A percentile compares a stretch with the other conserved stretches of the same genome.
Evolutionary conservation across 768 basidiomycete species (phyloP).

Genomic region (Piloderma croceum): DNA sequence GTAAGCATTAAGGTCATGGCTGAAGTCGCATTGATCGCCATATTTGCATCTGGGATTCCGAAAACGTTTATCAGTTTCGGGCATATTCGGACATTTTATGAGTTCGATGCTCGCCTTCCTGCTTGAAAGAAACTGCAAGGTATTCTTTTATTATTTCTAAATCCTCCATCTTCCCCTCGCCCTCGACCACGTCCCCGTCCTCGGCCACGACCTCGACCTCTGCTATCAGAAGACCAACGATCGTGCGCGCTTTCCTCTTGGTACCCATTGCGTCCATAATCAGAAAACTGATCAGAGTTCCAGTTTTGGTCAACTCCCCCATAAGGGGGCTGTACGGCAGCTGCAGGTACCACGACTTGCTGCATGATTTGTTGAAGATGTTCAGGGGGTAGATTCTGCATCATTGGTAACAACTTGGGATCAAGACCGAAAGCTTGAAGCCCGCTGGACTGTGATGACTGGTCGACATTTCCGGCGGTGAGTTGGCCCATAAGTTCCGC

Average conservation of each 20-base stretch:
- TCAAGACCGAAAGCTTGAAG: conserved; percentile 40
- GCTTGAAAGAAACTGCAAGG: conserved; percentile 86
- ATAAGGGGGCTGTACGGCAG: conserved; percentile 27
- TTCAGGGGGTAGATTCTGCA: conserved; percentile 47
- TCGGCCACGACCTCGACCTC: conserved; percentile 49
- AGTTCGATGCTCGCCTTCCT: conserved; percentile 83
- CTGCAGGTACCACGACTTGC: conserved; percentile 31
- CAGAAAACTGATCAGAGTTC: conserved; percentile 37
- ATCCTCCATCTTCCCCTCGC: conserved; percentile 49
- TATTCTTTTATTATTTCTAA: conserved; percentile 81
- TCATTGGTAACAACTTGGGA: conserved; percentile 35
- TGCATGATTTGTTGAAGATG: conserved; percentile 60
- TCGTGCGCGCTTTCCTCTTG: conserved; percentile 43
- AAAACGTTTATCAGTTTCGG: conserved; percentile 37
- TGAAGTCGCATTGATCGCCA: conserved; percentile 83
- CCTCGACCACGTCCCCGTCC: conserved; percentile 56
- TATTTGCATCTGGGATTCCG: conserved; percentile 76
- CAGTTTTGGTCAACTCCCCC: conserved; percentile 36
- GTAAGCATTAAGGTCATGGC: no score
- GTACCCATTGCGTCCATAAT: conserved; percentile 46
- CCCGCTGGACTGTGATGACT: conserved; percentile 30
- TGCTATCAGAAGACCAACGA: conserved; percentile 39
- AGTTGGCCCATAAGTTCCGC: conserved; percentile 68
- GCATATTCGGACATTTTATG: conserved; percentile 20
- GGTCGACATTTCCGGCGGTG: conserved; percentile 36